Evolutionary conservation across 1,139 yeast genomes (phyloP).

Genomic region (Candida sanyaensis): DNA sequence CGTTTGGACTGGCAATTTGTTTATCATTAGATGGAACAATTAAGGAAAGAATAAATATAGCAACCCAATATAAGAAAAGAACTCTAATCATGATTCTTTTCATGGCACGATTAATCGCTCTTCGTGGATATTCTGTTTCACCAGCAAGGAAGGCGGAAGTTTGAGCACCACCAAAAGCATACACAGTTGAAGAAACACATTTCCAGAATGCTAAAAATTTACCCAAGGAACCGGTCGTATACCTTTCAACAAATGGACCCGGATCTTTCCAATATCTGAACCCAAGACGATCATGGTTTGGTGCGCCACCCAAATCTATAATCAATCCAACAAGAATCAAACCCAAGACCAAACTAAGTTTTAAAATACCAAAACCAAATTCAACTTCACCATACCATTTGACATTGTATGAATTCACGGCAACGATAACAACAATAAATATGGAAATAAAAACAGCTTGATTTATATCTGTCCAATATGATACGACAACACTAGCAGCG

Average conservation of each 20-base stretch:
- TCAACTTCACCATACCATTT: conserved; percentile 35
- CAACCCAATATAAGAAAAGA: conserved; percentile 41
- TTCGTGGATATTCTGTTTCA: conserved; percentile 51
- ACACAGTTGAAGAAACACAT: conserved; percentile 25
- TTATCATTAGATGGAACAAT: conserved; percentile 48
- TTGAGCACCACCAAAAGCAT: conserved; percentile 36
- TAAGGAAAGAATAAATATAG: conserved; percentile 47
- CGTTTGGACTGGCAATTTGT: conserved; percentile 35
- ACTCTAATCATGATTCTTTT: conserved; percentile 49
- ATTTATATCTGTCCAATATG: conserved; percentile 22
- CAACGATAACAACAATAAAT: conserved; percentile 23
- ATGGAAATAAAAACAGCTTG: conserved; percentile 29
- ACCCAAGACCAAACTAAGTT: conserved; percentile 27
- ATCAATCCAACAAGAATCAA: conserved; percentile 25
- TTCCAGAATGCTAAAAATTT: conserved; percentile 30
- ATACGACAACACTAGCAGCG: conserved; percentile 27
- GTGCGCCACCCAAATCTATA: conserved; percentile 35
- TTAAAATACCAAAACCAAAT: conserved; percentile 30
- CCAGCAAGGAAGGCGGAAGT: conserved; percentile 47
- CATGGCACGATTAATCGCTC: conserved; percentile 48
- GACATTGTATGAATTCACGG: conserved; percentile 25
- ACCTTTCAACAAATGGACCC: conserved; percentile 24
- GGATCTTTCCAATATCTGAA: conserved; percentile 29
- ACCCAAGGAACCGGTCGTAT: conserved; percentile 24
- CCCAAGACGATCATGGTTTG: conserved; percentile 22